Base-by-base conservation (phyloP, 352 stramenopile genomes). In the Aphanomyces invadans region DNA sequence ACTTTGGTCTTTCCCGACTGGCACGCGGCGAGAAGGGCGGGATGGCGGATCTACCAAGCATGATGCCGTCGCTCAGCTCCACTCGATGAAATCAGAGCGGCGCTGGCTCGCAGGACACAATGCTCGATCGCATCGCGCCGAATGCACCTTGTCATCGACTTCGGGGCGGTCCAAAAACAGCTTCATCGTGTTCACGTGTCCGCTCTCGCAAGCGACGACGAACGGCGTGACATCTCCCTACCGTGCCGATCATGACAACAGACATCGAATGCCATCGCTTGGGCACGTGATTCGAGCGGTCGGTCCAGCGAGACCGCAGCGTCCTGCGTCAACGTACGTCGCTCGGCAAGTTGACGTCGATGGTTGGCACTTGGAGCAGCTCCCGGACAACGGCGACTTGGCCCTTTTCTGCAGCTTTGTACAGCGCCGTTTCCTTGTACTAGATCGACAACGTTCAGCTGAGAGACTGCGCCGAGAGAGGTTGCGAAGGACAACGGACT, bases 1-100 rank as follows among this genome's bases (percentile, higher is more conserved):
- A 97, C 74, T 21, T 89, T 80, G 33, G 70, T 57, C 53, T 94
- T 88, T 17, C 86, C 88, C 70, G 86, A 85, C 56, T 88, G 88
- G 25, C 2, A 3, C 62, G 75, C 79, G 3, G 86, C 86, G 68
- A 87, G 76, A 69, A 95, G 87, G 2, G 96, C 75, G 31, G 88
- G 74, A 23, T 83, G 89, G 59, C 75, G 31, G 78, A 80, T 9
- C 76, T 84, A 61, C 31, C 55, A n/a, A n/a, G n/a, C n/a, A n/a
- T n/a, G n/a, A n/a, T n/a, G n/a, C n/a, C n/a, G n/a, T n/a, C n/a
- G n/a, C n/a, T n/a, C n/a, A n/a, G n/a, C n/a, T n/a, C n/a, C n/a
- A n/a, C n/a, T n/a, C n/a, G n/a, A n/a, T n/a, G n/a, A n/a, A n/a
- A n/a, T n/a, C n/a, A n/a, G n/a, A n/a, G n/a, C n/a, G n/a, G n/a